Evolutionary conservation across 192 early-diverging fungal species (phyloP), one percentile per base, ranked within the genome.

Genomic region (Umbelopsis isabellina): DNA sequence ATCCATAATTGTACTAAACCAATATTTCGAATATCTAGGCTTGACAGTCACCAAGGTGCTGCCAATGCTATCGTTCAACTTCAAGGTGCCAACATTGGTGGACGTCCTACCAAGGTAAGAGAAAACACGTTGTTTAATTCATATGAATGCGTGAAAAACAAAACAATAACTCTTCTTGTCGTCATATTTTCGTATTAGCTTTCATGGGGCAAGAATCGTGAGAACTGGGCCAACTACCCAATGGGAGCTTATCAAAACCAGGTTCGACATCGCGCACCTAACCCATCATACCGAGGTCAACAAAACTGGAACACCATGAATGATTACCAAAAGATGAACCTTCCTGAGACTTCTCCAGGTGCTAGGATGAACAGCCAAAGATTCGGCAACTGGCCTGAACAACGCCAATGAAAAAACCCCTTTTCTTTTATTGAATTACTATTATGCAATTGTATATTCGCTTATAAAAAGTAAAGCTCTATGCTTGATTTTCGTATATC

Each of bases 21-120:
- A 15, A 49, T 75, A 11, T 27, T 65, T 44, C 27, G 3, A 30
- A 30, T 49, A 23, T 55, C 46, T 50, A 91, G 86, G 69, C 75
- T 97, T 75, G 93, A 96, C 80, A 86, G 93, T 2, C 95, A 97
- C 74, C 92, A 95, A 75, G 90, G 90, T 77, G 95, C 95, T 1
- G 91, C 95, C 18, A 87, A 87, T 74, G 92, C 94, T n/a, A 94
- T 97, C 75, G 91, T 91, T 55, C 83, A 88, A 53, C 80, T 96
- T 69, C 87, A 94, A 77, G 91, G 92, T 30, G 80, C 85, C 16
- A 70, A 71, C 35, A 75, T 97, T 33, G 89, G 94, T 67, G 92
- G 91, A 35, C 89, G 94, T 45, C 85, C 87, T 47, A 77, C 89
- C 65, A 94, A 91, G 87, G 89, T 89, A 85, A 74, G 20, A 30